phyloP scores from a whole-genome alignment of 1,284 basidiomycete species.

The Naganishia cerealis region DNA sequence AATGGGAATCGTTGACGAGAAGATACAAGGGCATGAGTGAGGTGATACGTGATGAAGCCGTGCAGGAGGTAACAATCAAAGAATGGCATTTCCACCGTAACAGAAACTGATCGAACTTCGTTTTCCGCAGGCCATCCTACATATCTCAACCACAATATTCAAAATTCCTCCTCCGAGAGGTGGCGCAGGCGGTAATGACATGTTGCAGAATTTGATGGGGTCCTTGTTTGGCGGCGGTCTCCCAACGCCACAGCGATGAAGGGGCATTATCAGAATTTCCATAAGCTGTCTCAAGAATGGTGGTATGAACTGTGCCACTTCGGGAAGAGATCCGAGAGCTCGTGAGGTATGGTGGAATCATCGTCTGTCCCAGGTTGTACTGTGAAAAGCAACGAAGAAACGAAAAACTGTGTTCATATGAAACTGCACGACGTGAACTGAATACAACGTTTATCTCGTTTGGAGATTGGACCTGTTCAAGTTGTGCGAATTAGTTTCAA shows the following conservation, averaged over 20 bases:
- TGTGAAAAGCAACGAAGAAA: neutral
- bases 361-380: neutral
- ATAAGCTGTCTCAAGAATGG: neutral
- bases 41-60: constrained; percentile 64
- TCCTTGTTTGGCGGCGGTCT: constrained; percentile 70
- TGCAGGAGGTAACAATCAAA: constrained; percentile 65
- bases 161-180: constrained; percentile 69
- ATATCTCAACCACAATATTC: constrained; percentile 67
- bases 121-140: constrained; percentile 60
- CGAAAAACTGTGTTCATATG: neutral
- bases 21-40: constrained; percentile 72
- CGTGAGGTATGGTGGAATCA: neutral
- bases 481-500: neutral
- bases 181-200: constrained; percentile 65
- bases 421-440: neutral
- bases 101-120: constrained; percentile 7
- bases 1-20: constrained; percentile 77
- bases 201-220: constrained; percentile 78
- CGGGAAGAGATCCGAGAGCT: neutral
- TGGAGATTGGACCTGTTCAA: constrained; percentile 19
- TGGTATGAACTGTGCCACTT: neutral
- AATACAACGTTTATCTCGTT: constrained; percentile 15
- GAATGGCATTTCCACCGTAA: constrained; percentile 1
- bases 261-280: neutral
- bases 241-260: constrained; percentile 2